Evolutionary conservation across 192 early-diverging fungal genomes (phyloP), one percentile per base, ranked within the genome.

Genomic region (Coemansia sp.): DNA sequence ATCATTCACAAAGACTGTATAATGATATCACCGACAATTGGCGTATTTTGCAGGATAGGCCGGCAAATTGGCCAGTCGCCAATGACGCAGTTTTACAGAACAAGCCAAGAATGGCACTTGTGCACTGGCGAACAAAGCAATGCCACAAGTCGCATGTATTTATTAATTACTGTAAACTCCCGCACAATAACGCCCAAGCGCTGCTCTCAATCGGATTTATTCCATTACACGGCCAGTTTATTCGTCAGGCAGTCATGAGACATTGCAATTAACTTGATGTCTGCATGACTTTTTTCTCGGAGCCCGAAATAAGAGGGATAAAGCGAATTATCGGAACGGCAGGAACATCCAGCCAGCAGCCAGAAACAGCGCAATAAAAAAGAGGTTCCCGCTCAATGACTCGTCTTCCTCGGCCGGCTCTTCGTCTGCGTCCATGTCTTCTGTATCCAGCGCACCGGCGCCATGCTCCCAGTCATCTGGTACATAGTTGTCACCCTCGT

Each of bases 311-410:
- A 35, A 35, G 32, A 35, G 32, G 32, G 8, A 35, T 45, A 45
- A n/a, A 16, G 16, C 41, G 16, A 16, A n/a, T 52, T 52, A 68
- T 29, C 69, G 66, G 43, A 66, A 47, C 12, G 66, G 76, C 14
- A 78, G 11, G 13, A 73, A 69, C 66, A 78, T 73, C 76, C 76
- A 73, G 3, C 62, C 76, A 7, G 71, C 71, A 1, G 60, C 76
- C 67, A 78, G 14, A 5, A 78, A 41, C 32, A 78, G 50, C 9
- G 62, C 57, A 13, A 73, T 38, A 23, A 73, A 62, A 32, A 73
- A 69, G 4, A 73, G 22, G 54, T 60, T 69, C 23, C 68, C 70
- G n/a, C 54, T 50, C 32, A 69, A 20, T 45, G 66, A 43, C 11
- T 66, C 67, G 20, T 63, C 65, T 1, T 61, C 62, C 18, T 61